Percentiles rank a stretch among this genome's conserved stretches.
These are phyloP conservation scores for Teunomyces lycoperdinae DNA, from an alignment of 805 yeast species.

Conservation along the genomic window DNA sequence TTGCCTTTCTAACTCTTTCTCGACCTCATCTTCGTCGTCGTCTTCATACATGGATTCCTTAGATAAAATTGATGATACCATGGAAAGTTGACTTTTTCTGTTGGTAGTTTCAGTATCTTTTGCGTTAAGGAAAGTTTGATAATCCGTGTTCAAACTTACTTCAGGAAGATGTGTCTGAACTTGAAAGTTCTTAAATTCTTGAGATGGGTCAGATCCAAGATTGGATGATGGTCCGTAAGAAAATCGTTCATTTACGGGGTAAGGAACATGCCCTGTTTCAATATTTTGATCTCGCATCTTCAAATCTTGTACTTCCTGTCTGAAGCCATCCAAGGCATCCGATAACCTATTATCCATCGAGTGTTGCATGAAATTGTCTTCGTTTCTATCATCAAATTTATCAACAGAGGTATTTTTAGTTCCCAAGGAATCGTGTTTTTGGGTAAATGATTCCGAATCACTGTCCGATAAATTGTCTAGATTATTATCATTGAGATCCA, in stretches of 20 bases:
- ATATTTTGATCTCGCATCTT: slow-evolving; percentile 10
- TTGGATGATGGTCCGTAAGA: slow-evolving; percentile 8
- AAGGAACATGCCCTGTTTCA: slow-evolving; percentile 3
- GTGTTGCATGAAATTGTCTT: neutral
- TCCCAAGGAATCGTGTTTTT: slow-evolving; percentile 6
- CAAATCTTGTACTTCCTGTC: slow-evolving; percentile 24
- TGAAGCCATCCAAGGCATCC: slow-evolving; percentile 26
- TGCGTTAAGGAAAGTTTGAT: slow-evolving; percentile 23
- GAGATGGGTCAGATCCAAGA: slow-evolving; percentile 6
- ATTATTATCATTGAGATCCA: slow-evolving; percentile 9
- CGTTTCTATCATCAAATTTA: slow-evolving; percentile 1
- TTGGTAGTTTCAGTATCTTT: neutral
- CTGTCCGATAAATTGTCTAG: slow-evolving; percentile 7
- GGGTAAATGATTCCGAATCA: slow-evolving; percentile 6
- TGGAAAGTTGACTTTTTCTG: slow-evolving; percentile 36
- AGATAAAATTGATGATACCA: slow-evolving; percentile 41
- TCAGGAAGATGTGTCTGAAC: slow-evolving; percentile 7
- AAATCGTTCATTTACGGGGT: slow-evolving; percentile 3
- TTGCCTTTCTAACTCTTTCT: slow-evolving; percentile 38
- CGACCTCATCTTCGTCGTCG: slow-evolving; percentile 33
- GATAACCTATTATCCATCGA: slow-evolving; percentile 15
- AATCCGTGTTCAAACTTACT: slow-evolving; percentile 21
- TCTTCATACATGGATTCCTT: slow-evolving; percentile 27
- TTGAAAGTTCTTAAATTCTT: slow-evolving; percentile 17
- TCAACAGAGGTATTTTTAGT: slow-evolving; percentile 8